Percentiles rank a stretch among this genome's conserved stretches.
Conservation (phyloP, 2,329 filamentous ascomycete genomes). For the Oidium heveae region DNA sequence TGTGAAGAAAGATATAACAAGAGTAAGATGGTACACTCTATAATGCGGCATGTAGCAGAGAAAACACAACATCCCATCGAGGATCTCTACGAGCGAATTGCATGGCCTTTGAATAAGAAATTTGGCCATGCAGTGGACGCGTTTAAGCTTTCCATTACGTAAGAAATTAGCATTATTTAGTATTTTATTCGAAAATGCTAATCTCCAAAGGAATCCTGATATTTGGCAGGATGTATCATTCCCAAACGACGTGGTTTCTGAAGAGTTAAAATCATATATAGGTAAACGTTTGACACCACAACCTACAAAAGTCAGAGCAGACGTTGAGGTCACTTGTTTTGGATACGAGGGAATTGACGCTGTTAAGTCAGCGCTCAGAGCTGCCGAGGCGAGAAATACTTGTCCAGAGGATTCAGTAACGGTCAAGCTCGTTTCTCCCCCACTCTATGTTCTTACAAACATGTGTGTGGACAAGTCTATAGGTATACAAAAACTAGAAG, state of each 20-base stretch:
- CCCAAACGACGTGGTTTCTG: conserved; percentile 58
- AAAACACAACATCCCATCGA: conserved; percentile 91
- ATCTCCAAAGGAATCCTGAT: conserved; percentile 50
- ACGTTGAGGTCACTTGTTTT: conserved; percentile 89
- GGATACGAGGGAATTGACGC: conserved; percentile 96
- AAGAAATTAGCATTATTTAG: conserved; percentile 14
- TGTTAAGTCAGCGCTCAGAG: conserved; percentile 76
- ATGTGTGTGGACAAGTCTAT: conserved; percentile 82
- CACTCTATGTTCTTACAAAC: conserved; percentile 85
- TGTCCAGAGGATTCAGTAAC: conserved; percentile 70
- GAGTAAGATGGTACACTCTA: conserved; percentile 97
- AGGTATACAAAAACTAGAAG: conserved; percentile 64
- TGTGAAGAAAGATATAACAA: conserved; percentile 99
- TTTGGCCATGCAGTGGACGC: conserved; percentile 92
- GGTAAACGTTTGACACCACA: conserved; percentile 90
- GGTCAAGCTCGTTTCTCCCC: conserved; percentile 93
- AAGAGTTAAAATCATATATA: conserved; percentile 87
- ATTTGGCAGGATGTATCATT: conserved; percentile 89
- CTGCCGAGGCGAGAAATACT: conserved; percentile 81
- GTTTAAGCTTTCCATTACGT: conserved; percentile 98
- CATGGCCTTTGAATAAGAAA: conserved; percentile 93
- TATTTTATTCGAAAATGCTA: conserved; percentile 4
- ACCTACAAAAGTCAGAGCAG: conserved; percentile 95
- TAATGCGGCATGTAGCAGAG: conserved; percentile 96
- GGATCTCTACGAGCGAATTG: conserved; percentile 77